Percentiles rank a stretch among this genome's conserved stretches.
phyloP scores from a whole-genome alignment of 371 early-diverging fungal species.

The Rhizopus delemar region DNA sequence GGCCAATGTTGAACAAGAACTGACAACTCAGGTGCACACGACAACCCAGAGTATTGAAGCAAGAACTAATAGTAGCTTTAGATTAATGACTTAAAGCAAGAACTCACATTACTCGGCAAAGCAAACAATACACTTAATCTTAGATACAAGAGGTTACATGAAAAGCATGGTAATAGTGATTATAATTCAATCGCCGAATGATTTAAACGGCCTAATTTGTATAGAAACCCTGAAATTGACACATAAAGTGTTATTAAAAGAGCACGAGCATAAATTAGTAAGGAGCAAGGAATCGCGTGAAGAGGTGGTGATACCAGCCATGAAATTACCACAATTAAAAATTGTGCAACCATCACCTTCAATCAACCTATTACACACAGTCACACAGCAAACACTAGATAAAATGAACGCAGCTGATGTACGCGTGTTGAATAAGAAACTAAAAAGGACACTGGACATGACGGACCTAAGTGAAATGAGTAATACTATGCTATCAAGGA shows the following conservation, averaged over 20 bases:
- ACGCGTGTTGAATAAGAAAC: constrained; percentile 58
- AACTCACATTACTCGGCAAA: constrained; percentile 13
- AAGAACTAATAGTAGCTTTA: neutral
- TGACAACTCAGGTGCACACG: constrained; percentile 37
- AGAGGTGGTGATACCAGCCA: neutral
- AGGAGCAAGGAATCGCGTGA: constrained; percentile 1
- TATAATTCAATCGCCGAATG: neutral
- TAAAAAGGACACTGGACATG: constrained; percentile 66
- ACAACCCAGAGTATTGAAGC: neutral
- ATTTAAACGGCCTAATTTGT: neutral
- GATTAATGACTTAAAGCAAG: constrained; percentile 22
- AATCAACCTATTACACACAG: constrained; percentile 18
- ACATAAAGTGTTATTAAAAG: constrained; percentile 19
- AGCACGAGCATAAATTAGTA: constrained; percentile 12
- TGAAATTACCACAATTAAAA: constrained; percentile 2
- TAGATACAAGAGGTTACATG: constrained; percentile 16
- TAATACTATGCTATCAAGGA: constrained; percentile 69
- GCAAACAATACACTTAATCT: constrained; percentile 10
- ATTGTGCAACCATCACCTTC: constrained; percentile 1
- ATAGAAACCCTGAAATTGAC: constrained; percentile 25
- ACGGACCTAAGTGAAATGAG: constrained; percentile 69
- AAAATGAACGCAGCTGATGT: constrained; percentile 58
- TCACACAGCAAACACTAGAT: constrained; percentile 39
- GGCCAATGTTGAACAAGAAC: constrained; percentile 14
- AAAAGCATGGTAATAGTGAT: constrained; percentile 15